Evolutionary conservation across 306 rosid genomes (phyloP).

Genomic region (Arachis stenosperma): DNA sequence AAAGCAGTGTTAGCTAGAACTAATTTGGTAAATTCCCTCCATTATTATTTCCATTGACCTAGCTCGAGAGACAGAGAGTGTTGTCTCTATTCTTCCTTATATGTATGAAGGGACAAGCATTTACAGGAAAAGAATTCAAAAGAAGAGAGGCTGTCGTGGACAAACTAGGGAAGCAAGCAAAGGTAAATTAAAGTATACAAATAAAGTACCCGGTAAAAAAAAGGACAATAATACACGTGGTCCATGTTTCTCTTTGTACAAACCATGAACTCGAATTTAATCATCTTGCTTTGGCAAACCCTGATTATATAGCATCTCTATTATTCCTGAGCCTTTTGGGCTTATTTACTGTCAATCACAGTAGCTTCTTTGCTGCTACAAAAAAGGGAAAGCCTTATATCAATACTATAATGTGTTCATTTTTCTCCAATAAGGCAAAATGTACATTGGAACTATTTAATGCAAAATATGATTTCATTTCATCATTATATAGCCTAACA

Average conservation of each 20-base stretch:
- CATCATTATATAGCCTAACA: too few relatives aligned
- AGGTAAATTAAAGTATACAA: neutral
- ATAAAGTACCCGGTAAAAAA: neutral
- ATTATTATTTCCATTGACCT: conserved; percentile 2
- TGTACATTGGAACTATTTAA: neutral
- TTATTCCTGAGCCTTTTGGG: conserved; percentile 33
- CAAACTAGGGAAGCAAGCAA: conserved; percentile 9
- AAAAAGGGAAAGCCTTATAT: neutral
- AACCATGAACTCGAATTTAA: conserved; percentile 25
- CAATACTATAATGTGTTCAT: neutral
- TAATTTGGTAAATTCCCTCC: neutral
- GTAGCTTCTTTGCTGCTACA: neutral
- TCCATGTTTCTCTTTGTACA: conserved; percentile 27
- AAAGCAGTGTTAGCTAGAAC: too few relatives aligned
- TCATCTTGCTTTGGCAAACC: conserved; percentile 29
- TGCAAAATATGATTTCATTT: neutral
- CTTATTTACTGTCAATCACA: conserved; percentile 5
- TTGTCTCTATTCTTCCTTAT: neutral
- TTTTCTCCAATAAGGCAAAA: conserved; percentile 12
- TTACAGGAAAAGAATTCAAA: conserved; percentile 24
- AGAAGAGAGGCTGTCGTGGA: conserved; percentile 10
- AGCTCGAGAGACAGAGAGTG: conserved; percentile 27
- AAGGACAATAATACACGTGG: conserved; percentile 43
- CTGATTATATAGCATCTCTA: conserved; percentile 7
- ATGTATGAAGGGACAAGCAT: conserved; percentile 34